Conservation (phyloP, 768 basidiomycete species). For the Austroboletus eburneus region DNA sequence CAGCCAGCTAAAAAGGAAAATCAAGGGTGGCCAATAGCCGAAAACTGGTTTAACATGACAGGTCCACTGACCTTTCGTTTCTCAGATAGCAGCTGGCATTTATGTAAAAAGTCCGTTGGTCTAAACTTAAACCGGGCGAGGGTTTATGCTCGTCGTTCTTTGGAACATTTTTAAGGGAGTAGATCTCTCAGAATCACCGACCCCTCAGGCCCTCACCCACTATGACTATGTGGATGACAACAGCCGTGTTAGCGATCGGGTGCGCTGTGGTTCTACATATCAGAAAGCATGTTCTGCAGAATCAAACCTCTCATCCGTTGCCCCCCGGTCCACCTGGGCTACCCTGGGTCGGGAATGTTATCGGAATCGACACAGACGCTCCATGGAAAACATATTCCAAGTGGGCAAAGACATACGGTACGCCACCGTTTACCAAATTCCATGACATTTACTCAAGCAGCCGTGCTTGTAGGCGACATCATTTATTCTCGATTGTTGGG, state of each 20-base stretch:
- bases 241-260: neutral
- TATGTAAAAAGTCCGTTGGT: too few species aligned
- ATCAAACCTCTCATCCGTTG: neutral
- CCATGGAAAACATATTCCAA: neutral
- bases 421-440: neutral
- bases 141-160: too few species aligned
- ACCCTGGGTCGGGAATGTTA: neutral
- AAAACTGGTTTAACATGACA: too few species aligned
- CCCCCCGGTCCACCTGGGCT: neutral
- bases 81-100: too few species aligned
- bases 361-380: neutral
- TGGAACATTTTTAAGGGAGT: too few species aligned
- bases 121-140: too few species aligned
- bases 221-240: neutral
- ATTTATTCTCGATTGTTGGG: slow-evolving; percentile 2
- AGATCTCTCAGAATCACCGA: too few species aligned
- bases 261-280: neutral
- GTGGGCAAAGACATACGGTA: slow-evolving; percentile 8
- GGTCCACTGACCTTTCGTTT: too few species aligned
- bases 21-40: too few species aligned
- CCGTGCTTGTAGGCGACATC: slow-evolving; percentile 1
- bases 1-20: too few species aligned
- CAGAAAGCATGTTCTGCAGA: neutral
- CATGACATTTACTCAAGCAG: neutral
- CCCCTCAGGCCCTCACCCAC: too few species aligned